Conservation (phyloP, 2,329 filamentous ascomycete genomes). For the Dactylellina parvicollis region DNA sequence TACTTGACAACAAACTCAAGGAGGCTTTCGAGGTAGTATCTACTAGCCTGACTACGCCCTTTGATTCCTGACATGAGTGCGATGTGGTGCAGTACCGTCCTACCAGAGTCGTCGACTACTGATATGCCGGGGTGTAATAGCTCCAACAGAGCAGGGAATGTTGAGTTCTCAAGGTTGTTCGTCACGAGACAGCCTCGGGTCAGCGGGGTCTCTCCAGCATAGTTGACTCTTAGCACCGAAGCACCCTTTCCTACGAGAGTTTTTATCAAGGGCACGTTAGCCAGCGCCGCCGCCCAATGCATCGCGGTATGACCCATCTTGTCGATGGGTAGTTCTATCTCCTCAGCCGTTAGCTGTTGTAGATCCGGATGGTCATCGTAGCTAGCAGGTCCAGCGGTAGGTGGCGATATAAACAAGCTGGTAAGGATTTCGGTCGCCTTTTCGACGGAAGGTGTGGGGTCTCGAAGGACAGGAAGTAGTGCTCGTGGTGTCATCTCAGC, state of each 20-base stretch:
- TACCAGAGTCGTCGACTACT: conserved; percentile 84
- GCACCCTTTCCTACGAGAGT: conserved; percentile 85
- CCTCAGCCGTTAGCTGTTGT: conserved; percentile 76
- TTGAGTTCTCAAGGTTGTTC: conserved; percentile 90
- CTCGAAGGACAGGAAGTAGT: conserved; percentile 72
- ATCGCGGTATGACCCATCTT: conserved; percentile 87
- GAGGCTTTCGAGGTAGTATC: conserved; percentile 94
- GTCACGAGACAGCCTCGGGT: conserved; percentile 93
- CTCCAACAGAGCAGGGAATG: conserved; percentile 89
- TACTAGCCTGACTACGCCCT: conserved; percentile 86
- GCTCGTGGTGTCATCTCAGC: conserved; percentile 63
- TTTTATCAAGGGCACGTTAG: conserved; percentile 81
- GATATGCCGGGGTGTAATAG: conserved; percentile 90
- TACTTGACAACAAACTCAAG: conserved; percentile 94
- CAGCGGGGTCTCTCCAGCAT: conserved; percentile 87
- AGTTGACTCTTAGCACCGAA: conserved; percentile 86
- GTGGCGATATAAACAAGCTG: conserved; percentile 74
- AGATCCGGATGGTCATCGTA: conserved; percentile 78
- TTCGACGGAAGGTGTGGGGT: conserved; percentile 73
- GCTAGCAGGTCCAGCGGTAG: conserved; percentile 71
- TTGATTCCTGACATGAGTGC: conserved; percentile 95
- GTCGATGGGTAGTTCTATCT: conserved; percentile 93
- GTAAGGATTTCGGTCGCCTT: conserved; percentile 83
- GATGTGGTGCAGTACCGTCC: conserved; percentile 95
- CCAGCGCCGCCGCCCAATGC: conserved; percentile 95